A percentile compares a stretch with the other conserved stretches of the same genome.
These are phyloP conservation scores for Paecilomyces fulvus DNA, from an alignment of 2,329 filamentous ascomycete species.

Conservation along the genomic window DNA sequence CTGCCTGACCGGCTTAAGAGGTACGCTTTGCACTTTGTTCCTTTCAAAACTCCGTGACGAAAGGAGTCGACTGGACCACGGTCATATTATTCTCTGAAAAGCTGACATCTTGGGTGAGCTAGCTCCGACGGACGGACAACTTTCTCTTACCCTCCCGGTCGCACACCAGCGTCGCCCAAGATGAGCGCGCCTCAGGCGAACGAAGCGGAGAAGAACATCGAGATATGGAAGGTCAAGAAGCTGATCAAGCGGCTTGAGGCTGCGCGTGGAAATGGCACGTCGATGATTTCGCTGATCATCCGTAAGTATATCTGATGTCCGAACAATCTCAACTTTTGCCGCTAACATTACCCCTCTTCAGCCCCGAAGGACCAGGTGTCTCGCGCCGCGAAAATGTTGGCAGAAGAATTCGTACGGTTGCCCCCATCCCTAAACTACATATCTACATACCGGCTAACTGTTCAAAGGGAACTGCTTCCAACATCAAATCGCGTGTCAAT, in stretches of 20 bases:
- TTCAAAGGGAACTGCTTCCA: slow-evolving; percentile 82
- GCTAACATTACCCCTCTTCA: slow-evolving; percentile 31
- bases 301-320: slow-evolving; percentile 50
- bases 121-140: slow-evolving; percentile 1
- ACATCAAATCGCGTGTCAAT: slow-evolving; percentile 99
- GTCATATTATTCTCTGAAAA: neutral
- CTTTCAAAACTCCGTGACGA: neutral
- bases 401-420: slow-evolving; percentile 88
- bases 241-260: slow-evolving; percentile 97
- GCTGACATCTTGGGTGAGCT: neutral
- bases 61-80: neutral
- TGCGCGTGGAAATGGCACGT: slow-evolving; percentile 95
- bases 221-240: slow-evolving; percentile 95
- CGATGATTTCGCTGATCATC: slow-evolving; percentile 99
- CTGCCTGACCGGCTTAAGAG: slow-evolving; percentile 15
- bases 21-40: slow-evolving; percentile 10
- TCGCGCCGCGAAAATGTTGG: slow-evolving; percentile 96
- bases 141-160: slow-evolving; percentile 3
- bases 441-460: slow-evolving; percentile 5
- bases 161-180: slow-evolving; percentile 38
- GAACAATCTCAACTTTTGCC: neutral
- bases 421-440: neutral
- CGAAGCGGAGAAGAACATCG: slow-evolving; percentile 96
- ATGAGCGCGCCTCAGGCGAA: slow-evolving; percentile 77
- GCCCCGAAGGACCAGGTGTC: slow-evolving; percentile 98